Evolutionary conservation across 164 flowering plant genomes (phyloP).

Genomic region (Magnolia changhungtana): DNA sequence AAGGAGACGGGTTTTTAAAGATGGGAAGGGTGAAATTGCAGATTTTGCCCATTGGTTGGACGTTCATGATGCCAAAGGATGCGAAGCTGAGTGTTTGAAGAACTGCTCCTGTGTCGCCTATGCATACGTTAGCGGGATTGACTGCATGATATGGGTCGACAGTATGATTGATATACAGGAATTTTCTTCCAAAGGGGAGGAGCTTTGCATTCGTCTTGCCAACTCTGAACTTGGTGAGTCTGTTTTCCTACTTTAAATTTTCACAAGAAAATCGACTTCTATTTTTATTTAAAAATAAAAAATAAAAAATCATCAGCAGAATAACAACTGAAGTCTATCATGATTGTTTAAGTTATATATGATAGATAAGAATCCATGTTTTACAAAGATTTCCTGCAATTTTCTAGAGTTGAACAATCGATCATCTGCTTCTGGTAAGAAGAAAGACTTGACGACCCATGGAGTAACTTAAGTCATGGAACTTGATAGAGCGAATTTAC

Average conservation of each 20-base stretch:
- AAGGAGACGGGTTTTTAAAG: background rate
- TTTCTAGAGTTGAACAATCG: background rate
- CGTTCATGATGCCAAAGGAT: background rate
- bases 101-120: background rate
- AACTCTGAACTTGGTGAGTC: constrained; percentile 16
- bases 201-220: constrained; percentile 13
- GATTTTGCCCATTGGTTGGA: background rate
- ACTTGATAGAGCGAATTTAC: too few species aligned
- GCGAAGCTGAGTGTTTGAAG: background rate
- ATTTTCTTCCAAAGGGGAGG: background rate
- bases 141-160: background rate
- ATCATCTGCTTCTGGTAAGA: too few species aligned
- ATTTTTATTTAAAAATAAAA: background rate
- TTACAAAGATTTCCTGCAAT: background rate
- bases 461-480: too few species aligned
- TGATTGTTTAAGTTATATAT: background rate
- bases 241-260: background rate
- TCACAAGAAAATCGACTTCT: background rate
- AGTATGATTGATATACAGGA: background rate
- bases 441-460: too few species aligned
- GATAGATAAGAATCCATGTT: background rate
- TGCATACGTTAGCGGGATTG: background rate
- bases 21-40: background rate
- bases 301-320: background rate
- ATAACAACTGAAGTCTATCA: background rate